Evolutionary conservation across 176 grass and related monocot genomes (phyloP).

Genomic region (Themeda triandra): DNA sequence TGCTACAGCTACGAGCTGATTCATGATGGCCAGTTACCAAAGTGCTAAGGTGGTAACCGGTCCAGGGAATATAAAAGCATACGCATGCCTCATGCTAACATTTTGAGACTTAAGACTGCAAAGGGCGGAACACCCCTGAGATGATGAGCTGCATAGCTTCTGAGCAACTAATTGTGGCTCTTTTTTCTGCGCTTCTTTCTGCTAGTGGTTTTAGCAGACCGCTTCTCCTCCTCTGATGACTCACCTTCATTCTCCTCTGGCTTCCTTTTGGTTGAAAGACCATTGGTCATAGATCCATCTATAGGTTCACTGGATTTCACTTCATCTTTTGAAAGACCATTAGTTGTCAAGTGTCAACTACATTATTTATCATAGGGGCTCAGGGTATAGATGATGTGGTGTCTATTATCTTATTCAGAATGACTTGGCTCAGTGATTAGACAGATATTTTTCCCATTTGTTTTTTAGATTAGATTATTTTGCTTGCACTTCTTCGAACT

Average conservation of each 20-base stretch:
- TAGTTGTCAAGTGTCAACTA: not conserved
- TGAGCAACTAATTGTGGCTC: conserved; percentile 13
- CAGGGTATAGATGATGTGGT: not conserved
- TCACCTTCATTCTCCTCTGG: conserved; percentile 7
- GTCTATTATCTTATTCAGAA: conserved; percentile 12
- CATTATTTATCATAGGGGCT: not conserved
- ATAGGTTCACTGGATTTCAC: conserved; percentile 30
- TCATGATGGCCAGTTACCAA: not conserved
- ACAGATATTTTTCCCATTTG: not conserved
- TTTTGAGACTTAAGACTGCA: not conserved
- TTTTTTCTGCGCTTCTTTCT: conserved; percentile 38
- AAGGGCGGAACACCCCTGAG: not conserved
- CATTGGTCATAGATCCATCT: conserved; percentile 35
- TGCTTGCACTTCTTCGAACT: not conserved
- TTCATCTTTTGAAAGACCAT: conserved; percentile 14
- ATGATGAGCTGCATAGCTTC: conserved; percentile 11
- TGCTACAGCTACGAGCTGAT: conserved; percentile 12
- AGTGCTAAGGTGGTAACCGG: not conserved
- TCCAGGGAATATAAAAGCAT: conserved; percentile 19
- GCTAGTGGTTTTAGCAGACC: conserved; percentile 17
- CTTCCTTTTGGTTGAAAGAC: conserved; percentile 42
- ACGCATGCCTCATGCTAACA: conserved; percentile 9
- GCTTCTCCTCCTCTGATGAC: conserved; percentile 26
- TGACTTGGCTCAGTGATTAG: not conserved
- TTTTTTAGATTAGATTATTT: conserved; percentile 1